Conservation (phyloP, 2,329 filamentous ascomycete genomes). For the Aspergillus pseudonomiae region DNA sequence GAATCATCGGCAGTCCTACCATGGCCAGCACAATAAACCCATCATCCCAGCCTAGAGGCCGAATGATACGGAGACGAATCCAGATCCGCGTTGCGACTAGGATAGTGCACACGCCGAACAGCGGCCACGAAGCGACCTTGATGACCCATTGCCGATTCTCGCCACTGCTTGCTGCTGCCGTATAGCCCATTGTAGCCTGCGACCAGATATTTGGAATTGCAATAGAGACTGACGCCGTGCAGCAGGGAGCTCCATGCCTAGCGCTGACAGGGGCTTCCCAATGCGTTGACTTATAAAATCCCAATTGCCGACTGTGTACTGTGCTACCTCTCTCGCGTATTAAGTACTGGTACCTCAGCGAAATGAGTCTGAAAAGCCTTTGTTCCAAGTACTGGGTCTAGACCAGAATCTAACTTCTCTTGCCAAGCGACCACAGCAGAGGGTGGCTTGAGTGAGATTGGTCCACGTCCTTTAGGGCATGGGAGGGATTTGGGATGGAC, state of each 20-base stretch:
- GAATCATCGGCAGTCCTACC: not conserved
- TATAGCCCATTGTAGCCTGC: not conserved
- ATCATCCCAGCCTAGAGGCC: slow-evolving; percentile 17
- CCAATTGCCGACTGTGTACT: not conserved
- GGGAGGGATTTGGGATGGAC: not conserved
- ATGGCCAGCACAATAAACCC: slow-evolving; percentile 13
- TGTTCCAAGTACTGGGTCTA: not conserved
- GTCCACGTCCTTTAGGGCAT: not conserved
- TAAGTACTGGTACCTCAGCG: not conserved
- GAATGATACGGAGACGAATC: slow-evolving; percentile 11
- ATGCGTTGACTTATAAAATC: not conserved
- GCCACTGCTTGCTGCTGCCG: not conserved
- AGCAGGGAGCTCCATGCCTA: not conserved
- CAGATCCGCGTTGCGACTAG: slow-evolving; percentile 8
- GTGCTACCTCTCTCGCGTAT: not conserved
- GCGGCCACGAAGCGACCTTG: slow-evolving; percentile 15
- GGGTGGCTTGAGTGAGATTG: not conserved
- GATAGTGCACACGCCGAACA: slow-evolving; percentile 8
- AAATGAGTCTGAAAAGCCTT: not conserved
- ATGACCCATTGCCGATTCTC: slow-evolving; percentile 14
- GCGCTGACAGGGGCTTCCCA: not conserved
- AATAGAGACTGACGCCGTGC: not conserved
- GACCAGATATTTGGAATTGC: not conserved
- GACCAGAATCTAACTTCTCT: not conserved
- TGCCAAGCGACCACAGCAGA: not conserved